Evolutionary conservation across 345 rosid species (phyloP).

Genomic region (Hibiscus syriacus): DNA sequence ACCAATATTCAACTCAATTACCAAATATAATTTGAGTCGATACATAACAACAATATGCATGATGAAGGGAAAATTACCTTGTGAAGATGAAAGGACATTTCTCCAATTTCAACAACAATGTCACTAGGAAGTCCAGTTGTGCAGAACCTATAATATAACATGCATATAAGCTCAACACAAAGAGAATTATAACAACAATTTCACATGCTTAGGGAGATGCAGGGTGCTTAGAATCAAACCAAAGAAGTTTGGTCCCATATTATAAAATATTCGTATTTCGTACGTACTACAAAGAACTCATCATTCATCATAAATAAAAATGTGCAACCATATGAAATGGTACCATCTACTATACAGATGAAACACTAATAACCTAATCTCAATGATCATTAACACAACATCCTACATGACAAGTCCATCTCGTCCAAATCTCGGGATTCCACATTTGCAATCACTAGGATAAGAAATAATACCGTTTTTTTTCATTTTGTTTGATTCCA

Average conservation of each 20-base stretch:
- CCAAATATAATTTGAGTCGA: too few relatives aligned
- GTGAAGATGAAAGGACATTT: slow-evolving; percentile 97
- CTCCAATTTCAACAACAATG: slow-evolving; percentile 79
- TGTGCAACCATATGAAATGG: not conserved
- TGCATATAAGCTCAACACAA: not conserved
- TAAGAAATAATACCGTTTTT: not conserved
- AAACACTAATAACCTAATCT: not conserved
- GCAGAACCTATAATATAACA: slow-evolving; percentile 64
- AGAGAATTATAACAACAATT: not conserved
- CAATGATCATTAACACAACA: not conserved
- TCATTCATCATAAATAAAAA: not conserved
- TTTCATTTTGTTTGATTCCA: not conserved
- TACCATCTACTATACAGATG: not conserved
- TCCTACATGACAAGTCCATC: not conserved
- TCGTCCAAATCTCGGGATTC: not conserved
- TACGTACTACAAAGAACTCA: not conserved
- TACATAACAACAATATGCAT: too few relatives aligned
- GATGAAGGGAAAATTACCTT: slow-evolving; percentile 47
- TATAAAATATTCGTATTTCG: not conserved
- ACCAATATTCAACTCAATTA: too few relatives aligned
- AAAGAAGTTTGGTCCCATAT: not conserved
- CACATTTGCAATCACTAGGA: not conserved
- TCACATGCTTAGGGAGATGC: not conserved
- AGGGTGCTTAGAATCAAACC: not conserved
- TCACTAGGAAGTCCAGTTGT: slow-evolving; percentile 97